These are phyloP conservation scores for Hanseniaspora taiwanica DNA, from an alignment of 805 yeast genomes.

Conservation along the genomic window DNA sequence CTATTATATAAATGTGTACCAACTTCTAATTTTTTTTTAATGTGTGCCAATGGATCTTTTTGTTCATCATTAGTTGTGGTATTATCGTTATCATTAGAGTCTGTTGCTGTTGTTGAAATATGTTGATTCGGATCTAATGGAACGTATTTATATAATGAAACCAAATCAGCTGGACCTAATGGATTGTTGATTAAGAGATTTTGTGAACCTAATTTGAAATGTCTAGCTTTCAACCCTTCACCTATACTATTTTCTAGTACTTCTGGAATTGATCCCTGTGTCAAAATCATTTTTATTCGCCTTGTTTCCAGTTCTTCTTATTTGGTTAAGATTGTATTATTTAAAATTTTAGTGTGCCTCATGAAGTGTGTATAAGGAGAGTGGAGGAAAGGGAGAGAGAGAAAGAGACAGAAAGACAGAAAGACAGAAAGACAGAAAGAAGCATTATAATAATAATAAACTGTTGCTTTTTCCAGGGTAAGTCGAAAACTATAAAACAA, in stretches of 20 bases:
- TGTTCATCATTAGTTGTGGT: neutral
- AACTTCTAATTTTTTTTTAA: slow-evolving; percentile 23
- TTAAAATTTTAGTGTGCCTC: too few relatives aligned
- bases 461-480: too few relatives aligned
- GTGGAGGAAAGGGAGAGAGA: too few relatives aligned
- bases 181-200: slow-evolving; percentile 2
- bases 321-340: too few relatives aligned
- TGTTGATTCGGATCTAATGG: slow-evolving; percentile 13
- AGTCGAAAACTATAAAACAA: too few relatives aligned
- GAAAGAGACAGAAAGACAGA: too few relatives aligned
- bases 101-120: slow-evolving; percentile 2
- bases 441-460: too few relatives aligned
- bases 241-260: slow-evolving; percentile 48
- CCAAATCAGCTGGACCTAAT: slow-evolving; percentile 63
- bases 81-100: neutral
- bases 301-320: neutral
- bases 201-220: slow-evolving; percentile 26
- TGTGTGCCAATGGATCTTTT: slow-evolving; percentile 1
- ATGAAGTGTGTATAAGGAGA: too few relatives aligned
- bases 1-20: slow-evolving; percentile 64
- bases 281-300: slow-evolving; percentile 19
- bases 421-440: too few relatives aligned
- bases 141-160: slow-evolving; percentile 25
- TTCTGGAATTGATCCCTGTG: slow-evolving; percentile 56
- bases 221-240: slow-evolving; percentile 49